Evolutionary conservation across 805 yeast genomes (phyloP).

Genomic region (Kazachstania viticola): DNA sequence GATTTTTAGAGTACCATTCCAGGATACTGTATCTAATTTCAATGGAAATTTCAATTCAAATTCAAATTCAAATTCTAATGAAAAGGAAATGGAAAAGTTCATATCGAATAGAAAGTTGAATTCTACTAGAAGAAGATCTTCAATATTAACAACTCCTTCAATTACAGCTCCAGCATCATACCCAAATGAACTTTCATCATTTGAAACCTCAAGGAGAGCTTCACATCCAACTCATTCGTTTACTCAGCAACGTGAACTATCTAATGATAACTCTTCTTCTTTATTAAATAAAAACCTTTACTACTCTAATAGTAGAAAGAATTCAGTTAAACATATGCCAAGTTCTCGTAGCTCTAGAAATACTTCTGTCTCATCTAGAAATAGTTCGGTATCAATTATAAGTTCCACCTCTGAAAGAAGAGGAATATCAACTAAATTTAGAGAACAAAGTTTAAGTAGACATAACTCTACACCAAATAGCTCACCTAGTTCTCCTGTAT

Average conservation of each 20-base stretch:
- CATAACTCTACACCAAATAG: slow-evolving; percentile 12
- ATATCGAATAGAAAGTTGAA: slow-evolving; percentile 1
- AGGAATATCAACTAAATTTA: slow-evolving; percentile 17
- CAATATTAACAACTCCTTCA: slow-evolving; percentile 5
- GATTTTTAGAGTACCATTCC: slow-evolving; percentile 59
- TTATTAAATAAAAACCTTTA: too few species aligned
- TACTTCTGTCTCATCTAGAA: slow-evolving; percentile 29
- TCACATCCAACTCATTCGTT: slow-evolving; percentile 2
- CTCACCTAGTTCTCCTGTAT: slow-evolving; percentile 14
- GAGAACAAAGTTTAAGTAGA: slow-evolving; percentile 18
- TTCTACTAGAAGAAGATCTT: slow-evolving; percentile 11
- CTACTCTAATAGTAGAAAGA: too few species aligned
- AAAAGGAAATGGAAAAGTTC: neutral
- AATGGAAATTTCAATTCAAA: too few species aligned
- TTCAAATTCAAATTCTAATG: neutral
- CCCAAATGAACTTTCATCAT: too few species aligned
- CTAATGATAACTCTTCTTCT: too few species aligned
- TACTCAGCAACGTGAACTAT: neutral
- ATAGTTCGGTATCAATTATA: slow-evolving; percentile 19
- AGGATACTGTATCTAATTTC: slow-evolving; percentile 27
- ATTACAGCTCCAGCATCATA: slow-evolving; percentile 1
- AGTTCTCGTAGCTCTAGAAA: slow-evolving; percentile 26
- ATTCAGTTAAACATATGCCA: slow-evolving; percentile 1
- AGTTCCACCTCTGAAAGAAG: slow-evolving; percentile 25
- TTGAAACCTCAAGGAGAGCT: too few species aligned